Evolutionary conservation across 2,329 filamentous ascomycete species (phyloP), one percentile per base, ranked within the genome.

Genomic region (Fusarium xylarioides): DNA sequence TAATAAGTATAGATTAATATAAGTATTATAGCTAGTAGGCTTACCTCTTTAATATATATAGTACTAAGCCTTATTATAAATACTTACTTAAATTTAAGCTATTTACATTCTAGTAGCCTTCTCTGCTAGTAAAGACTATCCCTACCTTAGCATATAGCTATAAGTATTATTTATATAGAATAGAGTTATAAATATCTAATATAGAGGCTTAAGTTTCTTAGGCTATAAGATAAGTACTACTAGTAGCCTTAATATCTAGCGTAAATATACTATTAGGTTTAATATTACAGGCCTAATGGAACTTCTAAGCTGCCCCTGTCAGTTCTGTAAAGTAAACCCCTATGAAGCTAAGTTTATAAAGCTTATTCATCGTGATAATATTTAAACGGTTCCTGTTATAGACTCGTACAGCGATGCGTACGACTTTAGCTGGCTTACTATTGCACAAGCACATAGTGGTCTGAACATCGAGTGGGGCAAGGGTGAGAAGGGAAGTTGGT

Each of bases 41-140:
- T 10, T 16, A 1, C 15, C 4, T 43, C n/a, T 16, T 5, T 10
- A 4, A 43, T 16, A 11, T 4, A 1, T 16, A 6, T 11, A 15
- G 7, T 23, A 23, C n/a, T 43, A 4, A 43, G 5, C 10, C n/a
- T 6, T 16, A 5, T 11, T 9, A 23, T 2, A 23, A 28, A n/a
- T 49, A 28, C 28, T 32, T 12, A 21, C 46, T 6, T 21, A 30
- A 7, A 34, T 50, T 18, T 6, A 21, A n/a, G 46, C 28, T 2
- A 34, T 34, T 2, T 50, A 34, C 11, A 50, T 50, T 5, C 46
- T 30, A 2, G 19, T 50, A 12, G 46, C 30, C 3, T 23, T n/a
- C 21, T n/a, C 46, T 2, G 28, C 19, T n/a, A 32, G 30, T 11
- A 8, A 50, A 11, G 30, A 50, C 11, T 7, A 50, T 50, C 30